phyloP scores from a whole-genome alignment of 1,284 basidiomycete species.

The Mrakiaceae sp. region DNA sequence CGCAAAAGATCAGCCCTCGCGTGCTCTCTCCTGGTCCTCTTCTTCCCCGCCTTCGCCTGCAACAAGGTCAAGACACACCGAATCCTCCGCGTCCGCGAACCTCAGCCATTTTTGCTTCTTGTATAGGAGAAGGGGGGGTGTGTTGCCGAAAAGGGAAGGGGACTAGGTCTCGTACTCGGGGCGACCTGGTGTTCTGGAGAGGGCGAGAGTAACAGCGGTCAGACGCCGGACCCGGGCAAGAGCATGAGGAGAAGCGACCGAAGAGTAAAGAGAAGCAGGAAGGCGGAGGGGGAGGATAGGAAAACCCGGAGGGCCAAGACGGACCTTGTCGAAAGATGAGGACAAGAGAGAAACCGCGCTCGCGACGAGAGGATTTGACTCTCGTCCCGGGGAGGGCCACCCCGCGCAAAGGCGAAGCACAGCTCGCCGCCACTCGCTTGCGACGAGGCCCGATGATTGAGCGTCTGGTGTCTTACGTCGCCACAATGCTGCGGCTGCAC shows the following conservation, averaged over 20 bases:
- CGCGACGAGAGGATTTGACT: neutral
- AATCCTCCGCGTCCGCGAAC: constrained; percentile 34
- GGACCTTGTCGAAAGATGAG: neutral
- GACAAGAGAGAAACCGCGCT: neutral
- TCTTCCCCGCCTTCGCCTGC: neutral
- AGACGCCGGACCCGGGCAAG: too few species aligned
- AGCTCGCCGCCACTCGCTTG: too few species aligned
- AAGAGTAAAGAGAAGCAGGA: neutral
- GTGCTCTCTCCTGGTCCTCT: neutral
- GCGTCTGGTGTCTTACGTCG: too few species aligned
- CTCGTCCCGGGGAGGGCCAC: too few species aligned
- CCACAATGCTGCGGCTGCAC: too few species aligned
- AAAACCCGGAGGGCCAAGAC: neutral
- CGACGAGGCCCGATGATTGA: too few species aligned
- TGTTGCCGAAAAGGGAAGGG: neutral
- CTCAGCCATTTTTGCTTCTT: constrained; percentile 31
- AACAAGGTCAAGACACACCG: constrained; percentile 21
- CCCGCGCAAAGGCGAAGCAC: too few species aligned
- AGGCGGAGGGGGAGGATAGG: neutral
- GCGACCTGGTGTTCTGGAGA: constrained; percentile 6
- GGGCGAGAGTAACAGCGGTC: neutral
- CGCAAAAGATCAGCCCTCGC: constrained; percentile 2
- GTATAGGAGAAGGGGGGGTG: neutral
- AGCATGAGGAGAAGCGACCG: neutral
- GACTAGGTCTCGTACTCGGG: constrained; percentile 16